Evolutionary conservation across 345 rosid species (phyloP).

Genomic region (Syzygium aqueum): DNA sequence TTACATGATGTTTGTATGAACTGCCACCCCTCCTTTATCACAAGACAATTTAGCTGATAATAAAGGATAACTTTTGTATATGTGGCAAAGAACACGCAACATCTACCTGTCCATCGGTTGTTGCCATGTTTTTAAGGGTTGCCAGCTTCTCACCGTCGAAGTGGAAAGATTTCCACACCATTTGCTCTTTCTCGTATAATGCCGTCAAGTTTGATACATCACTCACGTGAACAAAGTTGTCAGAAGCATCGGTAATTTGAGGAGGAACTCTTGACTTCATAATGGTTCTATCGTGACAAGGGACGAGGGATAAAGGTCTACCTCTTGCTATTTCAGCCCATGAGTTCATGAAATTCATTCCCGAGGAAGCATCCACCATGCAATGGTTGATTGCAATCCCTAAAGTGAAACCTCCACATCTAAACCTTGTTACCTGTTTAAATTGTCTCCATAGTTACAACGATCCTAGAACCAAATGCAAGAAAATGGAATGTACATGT

Average conservation of each 20-base stretch:
- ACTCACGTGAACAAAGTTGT: not conserved
- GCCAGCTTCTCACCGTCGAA: not conserved
- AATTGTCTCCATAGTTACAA: no score
- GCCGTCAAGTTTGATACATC: not conserved
- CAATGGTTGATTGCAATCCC: slow-evolving; percentile 49
- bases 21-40: no score
- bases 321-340: slow-evolving; percentile 26
- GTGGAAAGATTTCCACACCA: not conserved
- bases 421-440: slow-evolving; percentile 23
- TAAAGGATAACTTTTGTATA: no score
- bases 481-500: slow-evolving; percentile 10
- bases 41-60: no score
- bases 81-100: no score
- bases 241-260: not conserved
- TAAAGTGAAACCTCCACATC: slow-evolving; percentile 51
- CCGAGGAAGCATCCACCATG: slow-evolving; percentile 43
- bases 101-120: not conserved
- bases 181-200: not conserved
- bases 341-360: slow-evolving; percentile 37
- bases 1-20: no score
- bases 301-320: not conserved
- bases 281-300: not conserved
- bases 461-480: not conserved
- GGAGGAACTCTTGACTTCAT: not conserved
- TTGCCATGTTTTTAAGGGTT: not conserved